phyloP scores from a whole-genome alignment of 768 basidiomycete genomes.

The Suillus occidentalis region DNA sequence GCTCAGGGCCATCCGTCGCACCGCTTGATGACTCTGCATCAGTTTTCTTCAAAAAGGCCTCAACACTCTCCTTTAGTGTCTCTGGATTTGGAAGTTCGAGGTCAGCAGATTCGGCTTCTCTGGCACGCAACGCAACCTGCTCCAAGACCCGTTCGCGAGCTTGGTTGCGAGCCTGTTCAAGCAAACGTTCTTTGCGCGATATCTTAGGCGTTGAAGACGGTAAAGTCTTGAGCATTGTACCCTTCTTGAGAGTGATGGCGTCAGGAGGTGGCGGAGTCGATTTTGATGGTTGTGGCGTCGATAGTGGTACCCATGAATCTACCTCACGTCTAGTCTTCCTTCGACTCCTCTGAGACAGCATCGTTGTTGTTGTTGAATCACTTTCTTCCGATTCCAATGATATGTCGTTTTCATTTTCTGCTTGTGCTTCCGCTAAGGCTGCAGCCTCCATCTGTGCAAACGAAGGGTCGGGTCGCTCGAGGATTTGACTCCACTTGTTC shows the following conservation, averaged over 20 bases:
- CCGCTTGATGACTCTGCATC: background rate
- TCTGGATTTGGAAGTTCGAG: slow-evolving; percentile 8
- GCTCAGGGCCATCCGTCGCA: background rate
- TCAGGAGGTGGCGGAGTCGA: background rate
- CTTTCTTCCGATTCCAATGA: background rate
- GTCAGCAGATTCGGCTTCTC: background rate
- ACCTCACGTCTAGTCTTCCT: slow-evolving; percentile 1
- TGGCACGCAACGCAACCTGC: background rate
- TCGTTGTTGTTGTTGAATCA: background rate
- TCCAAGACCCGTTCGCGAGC: slow-evolving; percentile 6
- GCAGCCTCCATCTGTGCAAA: slow-evolving; percentile 30
- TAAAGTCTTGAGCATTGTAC: background rate
- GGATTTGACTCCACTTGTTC: slow-evolving; percentile 36
- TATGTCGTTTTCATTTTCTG: background rate
- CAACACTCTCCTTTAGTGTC: slow-evolving; percentile 27
- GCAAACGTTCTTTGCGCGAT: slow-evolving; percentile 8
- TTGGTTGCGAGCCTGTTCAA: slow-evolving; percentile 9
- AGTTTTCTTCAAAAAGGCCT: slow-evolving; percentile 12
- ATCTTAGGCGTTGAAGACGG: slow-evolving; percentile 3
- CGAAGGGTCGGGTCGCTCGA: slow-evolving; percentile 30
- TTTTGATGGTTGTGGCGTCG: background rate
- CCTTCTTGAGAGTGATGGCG: background rate
- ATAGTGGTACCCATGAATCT: background rate
- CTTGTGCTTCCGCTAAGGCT: background rate
- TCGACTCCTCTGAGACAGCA: slow-evolving; percentile 4